Conservation (phyloP, 2,329 filamentous ascomycete species). For the Apiospora pterosperma region DNA sequence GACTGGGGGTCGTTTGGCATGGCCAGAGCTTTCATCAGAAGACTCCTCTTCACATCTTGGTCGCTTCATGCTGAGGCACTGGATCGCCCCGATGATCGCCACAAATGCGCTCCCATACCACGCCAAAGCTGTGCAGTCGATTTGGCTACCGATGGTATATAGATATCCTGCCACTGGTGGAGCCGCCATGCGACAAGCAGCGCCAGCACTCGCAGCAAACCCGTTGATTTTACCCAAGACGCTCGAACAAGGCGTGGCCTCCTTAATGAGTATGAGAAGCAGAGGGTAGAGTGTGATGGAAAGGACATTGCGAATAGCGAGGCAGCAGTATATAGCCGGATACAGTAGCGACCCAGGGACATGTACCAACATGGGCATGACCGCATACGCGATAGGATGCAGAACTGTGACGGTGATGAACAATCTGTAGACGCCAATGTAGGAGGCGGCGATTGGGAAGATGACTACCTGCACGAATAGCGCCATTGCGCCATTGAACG, state of each 20-base stretch:
- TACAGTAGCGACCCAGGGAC: slow-evolving; percentile 50
- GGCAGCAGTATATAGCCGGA: slow-evolving; percentile 55
- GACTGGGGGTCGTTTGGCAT: slow-evolving; percentile 6
- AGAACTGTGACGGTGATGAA: slow-evolving; percentile 56
- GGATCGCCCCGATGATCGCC: slow-evolving; percentile 53
- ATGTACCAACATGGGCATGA: slow-evolving; percentile 56
- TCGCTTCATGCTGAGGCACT: slow-evolving; percentile 54
- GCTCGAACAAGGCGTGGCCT: slow-evolving; percentile 54
- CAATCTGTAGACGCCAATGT: slow-evolving; percentile 55
- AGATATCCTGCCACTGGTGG: slow-evolving; percentile 62
- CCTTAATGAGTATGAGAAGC: slow-evolving; percentile 65
- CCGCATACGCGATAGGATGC: slow-evolving; percentile 59
- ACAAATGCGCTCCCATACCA: slow-evolving; percentile 61
- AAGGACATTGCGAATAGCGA: slow-evolving; percentile 56
- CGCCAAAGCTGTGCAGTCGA: slow-evolving; percentile 57
- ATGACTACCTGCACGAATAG: slow-evolving; percentile 57
- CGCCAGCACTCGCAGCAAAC: slow-evolving; percentile 61
- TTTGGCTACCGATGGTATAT: slow-evolving; percentile 56
- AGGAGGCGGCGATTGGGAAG: slow-evolving; percentile 58
- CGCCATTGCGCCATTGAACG: slow-evolving; percentile 56
- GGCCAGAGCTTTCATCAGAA: slow-evolving; percentile 10
- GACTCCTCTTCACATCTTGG: slow-evolving; percentile 14
- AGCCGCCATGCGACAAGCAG: slow-evolving; percentile 64
- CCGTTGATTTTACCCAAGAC: slow-evolving; percentile 65
- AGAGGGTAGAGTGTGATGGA: slow-evolving; percentile 64